Base-by-base conservation (phyloP, 495 filamentous ascomycete species). In the Parathielavia hyrcaniae region DNA sequence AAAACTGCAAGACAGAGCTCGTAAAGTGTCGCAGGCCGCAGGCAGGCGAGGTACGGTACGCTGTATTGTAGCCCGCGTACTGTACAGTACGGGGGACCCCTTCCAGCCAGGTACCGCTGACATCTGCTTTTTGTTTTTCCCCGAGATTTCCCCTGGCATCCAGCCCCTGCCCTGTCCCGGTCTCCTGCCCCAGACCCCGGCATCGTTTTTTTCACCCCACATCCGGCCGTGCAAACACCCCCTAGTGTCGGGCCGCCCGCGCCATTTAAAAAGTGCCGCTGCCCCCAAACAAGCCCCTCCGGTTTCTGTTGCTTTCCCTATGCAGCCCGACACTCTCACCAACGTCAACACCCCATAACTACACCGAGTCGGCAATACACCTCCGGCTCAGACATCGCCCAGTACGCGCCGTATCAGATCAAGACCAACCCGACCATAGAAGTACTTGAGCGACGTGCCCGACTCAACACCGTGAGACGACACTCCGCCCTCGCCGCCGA, bases 221-320 rank as follows among this genome's bases (percentile, higher is more conserved):
- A 50, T 57, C 38, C 43, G 56, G 41, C 49, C 65, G 55, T 62
- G 43, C 62, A 58, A 30, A 43, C 46, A 52, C 49, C 48, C 56
- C 48, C 41, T 39, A 46, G 40, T 60, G 60, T 59, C 58, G 61
- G 58, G 49, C 64, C 48, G 63, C 63, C 58, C 61, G 32, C 62
- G 62, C 66, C 66, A 67, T 70, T 70, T 70, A 70, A 70, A 70
- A 67, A 63, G 64, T 62, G 63, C 64, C 62, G 68, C 64, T 64
- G 57, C 67, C 64, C 58, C 64, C 66, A 67, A 65, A 64, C 61
- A 58, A 52, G 48, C 58, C 53, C 63, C 43, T 59, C 61, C 48
- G 55, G 44, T 63, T 62, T 67, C 51, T 60, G 64, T 61, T 61
- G 56, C 66, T 69, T 69, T 30, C 68, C 53, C 66, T 62, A 70